Evolutionary conservation across 2,329 filamentous ascomycete genomes (phyloP).

Genomic region (Periconia digitata): DNA sequence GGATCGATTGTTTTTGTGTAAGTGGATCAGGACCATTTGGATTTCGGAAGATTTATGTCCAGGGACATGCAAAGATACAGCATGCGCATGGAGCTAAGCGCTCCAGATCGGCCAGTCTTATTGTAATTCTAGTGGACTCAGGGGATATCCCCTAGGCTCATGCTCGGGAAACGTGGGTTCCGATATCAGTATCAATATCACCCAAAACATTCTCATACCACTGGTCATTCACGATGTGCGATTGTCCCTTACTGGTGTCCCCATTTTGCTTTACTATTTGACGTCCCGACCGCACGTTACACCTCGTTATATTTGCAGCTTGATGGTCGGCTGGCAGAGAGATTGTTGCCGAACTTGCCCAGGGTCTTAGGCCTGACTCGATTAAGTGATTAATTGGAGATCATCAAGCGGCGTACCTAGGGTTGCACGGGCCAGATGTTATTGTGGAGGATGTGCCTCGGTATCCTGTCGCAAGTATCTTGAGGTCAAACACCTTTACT

Average conservation of each 20-base stretch:
- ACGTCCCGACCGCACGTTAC: too few species aligned
- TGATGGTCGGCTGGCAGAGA: not conserved
- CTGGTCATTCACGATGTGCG: too few species aligned
- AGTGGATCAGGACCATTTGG: not conserved
- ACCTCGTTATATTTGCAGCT: not conserved
- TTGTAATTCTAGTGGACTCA: not conserved
- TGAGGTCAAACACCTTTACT: too few species aligned
- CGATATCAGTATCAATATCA: not conserved
- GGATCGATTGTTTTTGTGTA: not conserved
- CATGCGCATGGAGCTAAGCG: not conserved
- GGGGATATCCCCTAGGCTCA: not conserved
- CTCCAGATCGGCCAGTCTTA: not conserved
- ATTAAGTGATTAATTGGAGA: not conserved
- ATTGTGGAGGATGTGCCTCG: not conserved
- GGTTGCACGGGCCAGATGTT: not conserved
- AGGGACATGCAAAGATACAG: not conserved
- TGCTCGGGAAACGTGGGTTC: not conserved
- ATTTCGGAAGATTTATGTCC: not conserved
- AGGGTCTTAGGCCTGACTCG: too few species aligned
- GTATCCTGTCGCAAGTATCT: not conserved
- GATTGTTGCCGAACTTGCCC: not conserved
- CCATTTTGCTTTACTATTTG: too few species aligned
- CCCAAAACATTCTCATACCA: not conserved
- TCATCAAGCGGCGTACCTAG: not conserved
- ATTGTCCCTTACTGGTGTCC: not conserved